Percentiles rank a stretch among this genome's conserved stretches.
phyloP scores from a whole-genome alignment of 345 rosid genomes.

The Eucalyptus lansdowneana region DNA sequence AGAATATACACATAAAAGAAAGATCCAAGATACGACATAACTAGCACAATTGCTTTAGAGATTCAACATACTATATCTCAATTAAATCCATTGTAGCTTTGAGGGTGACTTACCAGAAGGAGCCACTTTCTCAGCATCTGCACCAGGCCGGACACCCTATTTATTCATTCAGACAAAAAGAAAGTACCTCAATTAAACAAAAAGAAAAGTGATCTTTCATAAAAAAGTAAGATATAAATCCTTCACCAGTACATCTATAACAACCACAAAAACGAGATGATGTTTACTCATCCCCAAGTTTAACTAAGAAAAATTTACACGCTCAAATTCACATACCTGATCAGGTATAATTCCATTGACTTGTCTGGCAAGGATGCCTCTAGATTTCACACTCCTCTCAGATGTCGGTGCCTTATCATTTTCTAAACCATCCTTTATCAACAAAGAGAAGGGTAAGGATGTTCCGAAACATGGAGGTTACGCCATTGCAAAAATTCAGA shows the following conservation, averaged over 20 bases:
- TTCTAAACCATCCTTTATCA: constrained; percentile 62
- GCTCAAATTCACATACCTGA: constrained; percentile 40
- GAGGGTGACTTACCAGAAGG: constrained; percentile 43
- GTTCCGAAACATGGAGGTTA: neutral
- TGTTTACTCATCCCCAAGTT: neutral
- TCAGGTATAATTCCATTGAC: constrained; percentile 76
- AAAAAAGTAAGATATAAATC: neutral
- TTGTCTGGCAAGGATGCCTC: constrained; percentile 81
- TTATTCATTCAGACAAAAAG: neutral
- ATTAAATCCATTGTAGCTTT: neutral
- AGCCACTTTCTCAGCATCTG: constrained; percentile 53
- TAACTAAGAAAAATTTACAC: neutral
- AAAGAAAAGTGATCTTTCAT: neutral
- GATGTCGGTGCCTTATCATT: constrained; percentile 66
- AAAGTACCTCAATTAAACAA: neutral
- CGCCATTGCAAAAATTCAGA: neutral
- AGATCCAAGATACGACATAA: neutral
- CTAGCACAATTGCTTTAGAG: neutral
- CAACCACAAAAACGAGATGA: neutral
- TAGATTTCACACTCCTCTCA: constrained; percentile 52
- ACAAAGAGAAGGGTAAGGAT: neutral
- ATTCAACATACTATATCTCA: neutral
- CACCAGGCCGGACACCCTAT: constrained; percentile 46
- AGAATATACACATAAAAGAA: neutral
- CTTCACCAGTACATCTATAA: neutral